Conservation (phyloP, 2,329 filamentous ascomycete species). For the Bipolaris victoriae region DNA sequence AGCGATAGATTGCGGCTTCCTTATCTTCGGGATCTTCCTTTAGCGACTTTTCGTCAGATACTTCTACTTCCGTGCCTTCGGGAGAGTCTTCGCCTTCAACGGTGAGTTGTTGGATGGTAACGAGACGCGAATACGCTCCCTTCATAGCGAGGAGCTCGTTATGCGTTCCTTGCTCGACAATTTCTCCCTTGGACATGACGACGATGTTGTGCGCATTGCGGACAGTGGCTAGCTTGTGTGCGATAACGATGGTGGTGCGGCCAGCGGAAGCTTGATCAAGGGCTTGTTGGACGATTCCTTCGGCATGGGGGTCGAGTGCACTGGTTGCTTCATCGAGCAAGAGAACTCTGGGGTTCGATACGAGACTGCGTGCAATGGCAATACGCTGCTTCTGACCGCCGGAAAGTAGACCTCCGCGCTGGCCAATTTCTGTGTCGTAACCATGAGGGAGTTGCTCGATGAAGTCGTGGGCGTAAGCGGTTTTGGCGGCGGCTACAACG, state of each 20-base stretch:
- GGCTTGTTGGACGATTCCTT: slow-evolving; percentile 90
- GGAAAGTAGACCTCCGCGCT: slow-evolving; percentile 87
- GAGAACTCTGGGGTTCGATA: slow-evolving; percentile 87
- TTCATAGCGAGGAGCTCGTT: slow-evolving; percentile 6
- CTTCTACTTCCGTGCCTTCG: neutral
- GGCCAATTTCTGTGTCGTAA: slow-evolving; percentile 91
- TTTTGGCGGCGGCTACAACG: slow-evolving; percentile 76
- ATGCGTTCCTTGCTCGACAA: slow-evolving; percentile 71
- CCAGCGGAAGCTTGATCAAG: slow-evolving; percentile 82
- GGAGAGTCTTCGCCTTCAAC: neutral
- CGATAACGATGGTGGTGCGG: slow-evolving; percentile 91
- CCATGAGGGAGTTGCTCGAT: slow-evolving; percentile 79
- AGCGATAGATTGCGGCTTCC: neutral
- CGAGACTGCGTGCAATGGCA: slow-evolving; percentile 86
- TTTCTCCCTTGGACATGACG: slow-evolving; percentile 71
- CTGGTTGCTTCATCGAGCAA: slow-evolving; percentile 95
- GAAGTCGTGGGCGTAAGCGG: slow-evolving; percentile 91
- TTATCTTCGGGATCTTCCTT: neutral
- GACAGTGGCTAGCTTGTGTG: slow-evolving; percentile 90
- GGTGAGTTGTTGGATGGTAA: slow-evolving; percentile 17
- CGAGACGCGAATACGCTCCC: slow-evolving; percentile 17
- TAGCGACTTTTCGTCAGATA: neutral
- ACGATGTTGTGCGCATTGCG: slow-evolving; percentile 59
- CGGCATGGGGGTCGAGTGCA: slow-evolving; percentile 89
- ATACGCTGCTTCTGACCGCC: slow-evolving; percentile 97